Evolutionary conservation across 2,329 filamentous ascomycete genomes (phyloP).

Genomic region (Claviceps africana): DNA sequence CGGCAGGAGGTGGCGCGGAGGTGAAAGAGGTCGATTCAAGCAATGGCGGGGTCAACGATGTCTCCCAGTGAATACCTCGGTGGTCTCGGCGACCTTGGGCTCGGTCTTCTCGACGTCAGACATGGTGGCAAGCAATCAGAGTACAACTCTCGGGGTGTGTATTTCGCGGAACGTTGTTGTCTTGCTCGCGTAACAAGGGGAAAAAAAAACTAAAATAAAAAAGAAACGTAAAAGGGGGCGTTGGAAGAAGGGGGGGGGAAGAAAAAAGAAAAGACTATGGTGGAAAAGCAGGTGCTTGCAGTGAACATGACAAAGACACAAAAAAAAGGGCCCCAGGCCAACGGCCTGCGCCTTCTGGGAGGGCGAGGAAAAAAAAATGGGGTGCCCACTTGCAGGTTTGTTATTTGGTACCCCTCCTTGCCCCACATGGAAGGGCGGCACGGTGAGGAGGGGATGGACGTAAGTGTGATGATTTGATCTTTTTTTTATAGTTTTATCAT

Average conservation of each 20-base stretch:
- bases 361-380: background rate
- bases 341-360: background rate
- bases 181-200: no score
- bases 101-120: slow-evolving; percentile 36
- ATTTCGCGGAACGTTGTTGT: no score
- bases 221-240: background rate
- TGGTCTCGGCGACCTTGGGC: slow-evolving; percentile 18
- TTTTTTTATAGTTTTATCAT: no score
- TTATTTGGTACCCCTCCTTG: slow-evolving; percentile 1
- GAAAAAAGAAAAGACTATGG: background rate
- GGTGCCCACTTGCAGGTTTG: slow-evolving; percentile 5
- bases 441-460: no score
- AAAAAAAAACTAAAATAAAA: no score
- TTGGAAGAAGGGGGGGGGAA: no score
- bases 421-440: no score
- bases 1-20: background rate
- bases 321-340: background rate
- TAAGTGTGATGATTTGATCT: no score
- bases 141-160: background rate
- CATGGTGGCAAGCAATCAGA: slow-evolving; percentile 19
- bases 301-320: background rate
- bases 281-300: background rate
- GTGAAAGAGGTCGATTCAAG: background rate
- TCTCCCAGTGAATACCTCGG: slow-evolving; percentile 12
- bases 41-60: background rate